Conservation (phyloP, 306 rosid genomes). For the Mimosa pudica region DNA sequence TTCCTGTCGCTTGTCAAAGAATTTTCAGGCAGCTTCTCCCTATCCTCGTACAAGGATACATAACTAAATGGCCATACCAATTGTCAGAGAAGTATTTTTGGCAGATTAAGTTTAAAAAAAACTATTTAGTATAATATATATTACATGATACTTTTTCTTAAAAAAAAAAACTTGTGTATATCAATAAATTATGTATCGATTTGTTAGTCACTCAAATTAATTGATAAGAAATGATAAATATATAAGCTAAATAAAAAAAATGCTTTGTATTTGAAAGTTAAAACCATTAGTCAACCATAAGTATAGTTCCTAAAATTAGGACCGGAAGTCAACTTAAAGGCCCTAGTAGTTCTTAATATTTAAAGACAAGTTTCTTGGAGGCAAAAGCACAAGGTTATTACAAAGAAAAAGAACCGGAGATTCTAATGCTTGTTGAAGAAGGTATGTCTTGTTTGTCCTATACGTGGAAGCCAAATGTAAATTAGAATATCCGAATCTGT, state of each 20-base stretch:
- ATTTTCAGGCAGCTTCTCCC: neutral
- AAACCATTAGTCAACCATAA: no score
- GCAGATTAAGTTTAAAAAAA: no score
- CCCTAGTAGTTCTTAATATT: neutral
- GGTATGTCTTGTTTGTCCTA: neutral
- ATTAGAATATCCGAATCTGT: slow-evolving; percentile 5
- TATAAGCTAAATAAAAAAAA: no score
- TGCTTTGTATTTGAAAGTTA: no score
- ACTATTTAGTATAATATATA: no score
- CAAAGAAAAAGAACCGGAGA: slow-evolving; percentile 22
- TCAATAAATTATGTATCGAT: no score
- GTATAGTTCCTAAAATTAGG: no score
- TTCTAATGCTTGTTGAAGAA: neutral
- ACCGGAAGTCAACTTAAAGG: no score
- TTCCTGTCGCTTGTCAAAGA: neutral
- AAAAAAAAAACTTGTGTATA: no score
- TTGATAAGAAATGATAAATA: no score
- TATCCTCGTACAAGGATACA: neutral
- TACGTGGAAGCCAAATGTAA: slow-evolving; percentile 9
- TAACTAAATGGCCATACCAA: neutral
- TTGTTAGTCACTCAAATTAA: no score
- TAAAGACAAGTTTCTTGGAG: neutral
- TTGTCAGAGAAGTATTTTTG: neutral
- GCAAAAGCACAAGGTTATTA: neutral
- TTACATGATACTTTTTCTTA: no score